Evolutionary conservation across 768 basidiomycete genomes (phyloP), one percentile per base, ranked within the genome.

Genomic region (Nidularia sp.): DNA sequence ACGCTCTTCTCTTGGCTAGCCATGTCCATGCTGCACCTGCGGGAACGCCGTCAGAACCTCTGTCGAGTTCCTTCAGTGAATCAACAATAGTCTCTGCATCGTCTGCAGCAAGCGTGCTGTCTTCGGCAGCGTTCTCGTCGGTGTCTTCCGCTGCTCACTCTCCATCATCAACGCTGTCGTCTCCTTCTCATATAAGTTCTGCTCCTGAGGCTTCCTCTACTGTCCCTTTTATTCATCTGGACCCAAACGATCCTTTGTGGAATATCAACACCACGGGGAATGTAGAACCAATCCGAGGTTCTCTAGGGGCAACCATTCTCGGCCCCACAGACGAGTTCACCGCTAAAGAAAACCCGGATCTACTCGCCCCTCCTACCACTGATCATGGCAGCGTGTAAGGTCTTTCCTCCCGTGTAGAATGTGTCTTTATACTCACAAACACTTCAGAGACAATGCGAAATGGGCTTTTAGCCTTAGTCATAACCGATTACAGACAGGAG

Each of bases 401-500:
- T 9, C 53, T 46, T 50, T 25, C 22, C 22, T 45, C 22, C 22
- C 10, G 44, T 25, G 8, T 45, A 13, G 12, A 25, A 8, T 8
- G 8, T 13, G 9, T 12, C 8, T 12, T 45, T 18, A 45, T 45
- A 45, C 44, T 25, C 8, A 45, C 9, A 12, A 22, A 10, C 10
- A 45, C 44, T 45, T 12, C 22, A 45, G 44, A 8, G 44, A 55
- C 9, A 85, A 84, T 56, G 73, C 73, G 54, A 86, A 85, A 58
- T 86, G 85, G 85, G 78, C 84, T 0, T 82, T 85, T 60, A 70
- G 77, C 46, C 62, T 83, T 18, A 84, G 83, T 54, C 82, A 83
- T 58, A 84, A 74, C 58, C 79, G 81, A 34, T 57, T 86, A 5
- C 75, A 77, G 49, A 70, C 73, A 3, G 85, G 84, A n/a, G 85